A percentile compares a stretch with the other conserved stretches of the same genome.
Conservation (phyloP, 2,329 filamentous ascomycete species). For the Monosporascus cannonballus region DNA sequence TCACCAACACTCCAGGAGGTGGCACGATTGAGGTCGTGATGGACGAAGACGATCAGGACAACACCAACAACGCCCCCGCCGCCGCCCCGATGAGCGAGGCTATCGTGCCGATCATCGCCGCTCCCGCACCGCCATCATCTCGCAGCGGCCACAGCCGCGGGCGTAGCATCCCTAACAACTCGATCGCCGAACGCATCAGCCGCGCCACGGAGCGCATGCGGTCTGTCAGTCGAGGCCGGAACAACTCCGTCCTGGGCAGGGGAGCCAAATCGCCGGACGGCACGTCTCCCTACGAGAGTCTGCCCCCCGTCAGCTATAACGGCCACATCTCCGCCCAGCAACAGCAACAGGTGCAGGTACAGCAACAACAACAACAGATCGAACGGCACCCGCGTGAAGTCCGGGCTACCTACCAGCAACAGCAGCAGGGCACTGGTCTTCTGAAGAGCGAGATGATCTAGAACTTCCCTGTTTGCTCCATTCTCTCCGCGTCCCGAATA, state of each 20-base stretch:
- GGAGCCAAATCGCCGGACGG: slow-evolving; percentile 33
- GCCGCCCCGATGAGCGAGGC: slow-evolving; percentile 34
- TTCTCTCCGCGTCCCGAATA: neutral
- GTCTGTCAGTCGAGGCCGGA: slow-evolving; percentile 51
- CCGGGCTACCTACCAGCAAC: slow-evolving; percentile 26
- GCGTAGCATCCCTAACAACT: slow-evolving; percentile 47
- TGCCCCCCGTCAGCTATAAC: slow-evolving; percentile 24
- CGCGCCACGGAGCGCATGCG: slow-evolving; percentile 56
- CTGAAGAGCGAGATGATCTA: slow-evolving; percentile 52
- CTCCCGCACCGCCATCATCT: slow-evolving; percentile 36
- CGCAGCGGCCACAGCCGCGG: slow-evolving; percentile 47
- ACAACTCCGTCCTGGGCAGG: slow-evolving; percentile 31
- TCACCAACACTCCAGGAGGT: slow-evolving; percentile 36
- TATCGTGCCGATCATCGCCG: slow-evolving; percentile 38
- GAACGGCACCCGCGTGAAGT: slow-evolving; percentile 33
- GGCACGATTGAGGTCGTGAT: slow-evolving; percentile 62
- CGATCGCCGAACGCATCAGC: slow-evolving; percentile 47
- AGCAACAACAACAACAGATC: slow-evolving; percentile 18
- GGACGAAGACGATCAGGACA: slow-evolving; percentile 46
- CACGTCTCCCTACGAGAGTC: slow-evolving; percentile 32
- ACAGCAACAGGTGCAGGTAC: slow-evolving; percentile 19
- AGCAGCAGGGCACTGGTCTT: slow-evolving; percentile 42
- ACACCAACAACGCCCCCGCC: slow-evolving; percentile 15
- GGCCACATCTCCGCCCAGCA: slow-evolving; percentile 26
- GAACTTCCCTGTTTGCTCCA: slow-evolving; percentile 1